Evolutionary conservation across 2,329 filamentous ascomycete genomes (phyloP).

Genomic region (Colletotrichum acutatum): DNA sequence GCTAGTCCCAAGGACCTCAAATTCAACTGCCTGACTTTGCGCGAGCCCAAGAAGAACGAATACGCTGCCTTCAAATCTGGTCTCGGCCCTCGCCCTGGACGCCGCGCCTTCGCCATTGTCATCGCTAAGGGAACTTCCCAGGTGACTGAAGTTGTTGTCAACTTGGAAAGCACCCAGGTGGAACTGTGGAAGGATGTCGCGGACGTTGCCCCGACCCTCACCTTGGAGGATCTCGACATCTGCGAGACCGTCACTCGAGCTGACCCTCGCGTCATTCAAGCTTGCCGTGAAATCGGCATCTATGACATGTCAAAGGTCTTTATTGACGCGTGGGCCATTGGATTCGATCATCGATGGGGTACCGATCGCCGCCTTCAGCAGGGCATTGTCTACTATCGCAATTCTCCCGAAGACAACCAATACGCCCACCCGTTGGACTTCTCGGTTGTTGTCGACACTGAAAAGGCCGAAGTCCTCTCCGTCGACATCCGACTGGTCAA

Average conservation of each 20-base stretch:
- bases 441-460: conserved; percentile 58
- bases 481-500: conserved; percentile 56
- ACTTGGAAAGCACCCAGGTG: not conserved
- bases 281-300: conserved; percentile 80
- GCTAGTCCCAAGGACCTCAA: conserved; percentile 47
- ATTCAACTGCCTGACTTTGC: conserved; percentile 73
- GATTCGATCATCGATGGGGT: conserved; percentile 83
- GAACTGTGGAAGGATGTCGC: conserved; percentile 55
- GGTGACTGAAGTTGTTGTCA: not conserved
- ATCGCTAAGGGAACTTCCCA: not conserved
- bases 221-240: conserved; percentile 83
- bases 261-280: conserved; percentile 80
- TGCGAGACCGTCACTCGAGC: conserved; percentile 76
- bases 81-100: conserved; percentile 57
- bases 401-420: conserved; percentile 70
- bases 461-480: conserved; percentile 56
- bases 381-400: conserved; percentile 84
- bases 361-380: conserved; percentile 79
- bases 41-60: conserved; percentile 72
- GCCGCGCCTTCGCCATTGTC: conserved; percentile 38
- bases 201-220: conserved; percentile 65
- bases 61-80: conserved; percentile 70
- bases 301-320: conserved; percentile 87
- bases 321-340: conserved; percentile 88
- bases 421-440: conserved; percentile 53